Base-by-base conservation (phyloP, 371 early-diverging fungal species). In the Mucor velutinosus region DNA sequence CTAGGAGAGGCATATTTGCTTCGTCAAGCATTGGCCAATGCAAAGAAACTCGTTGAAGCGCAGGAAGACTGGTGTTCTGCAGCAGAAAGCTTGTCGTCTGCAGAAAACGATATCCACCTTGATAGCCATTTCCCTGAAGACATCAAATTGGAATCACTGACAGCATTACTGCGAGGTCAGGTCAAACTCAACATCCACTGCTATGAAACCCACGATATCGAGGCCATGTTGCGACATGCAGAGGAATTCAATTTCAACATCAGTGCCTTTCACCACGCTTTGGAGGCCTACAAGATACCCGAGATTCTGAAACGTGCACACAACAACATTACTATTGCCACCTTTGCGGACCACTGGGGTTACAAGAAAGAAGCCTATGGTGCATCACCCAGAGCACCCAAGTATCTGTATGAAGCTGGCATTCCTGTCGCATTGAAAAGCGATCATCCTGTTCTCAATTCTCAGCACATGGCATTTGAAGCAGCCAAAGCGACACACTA, bases 61-160 rank as follows among this genome's bases (percentile, higher is more conserved):
- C 94, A 94, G 73, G 88, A 93, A 59, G 92, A 90, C 55, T 94
- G 95, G 95, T 94, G 95, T 67, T 73, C 66, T 47, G 81, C 88
- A 41, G 90, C 89, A 6, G 56, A 63, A 17, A 63, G 39, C 17
- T n/a, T 63, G 27, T 51, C 27, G 3, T 25, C 23, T 21, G 19
- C 27, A n/a, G 51, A 62, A 2, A 58, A 67, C 2, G 39, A 61
- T 7, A 47, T 58, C 10, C 75, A 75, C 27, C 62, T 83, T 4
- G 75, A 80, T 29, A 55, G 74, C 0, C 76, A 77, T 53, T 93
- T 88, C 76, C 95, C 95, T 0, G 89, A 89, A 67, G 84, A 86
- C 53, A 57, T 90, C 7, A 64, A 66, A 29, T 71, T 86, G 27
- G 93, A 93, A 66, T 75, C 83, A n/a, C 64, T 93, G 29, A 86